These are phyloP conservation scores for Verbascum thapsus DNA, from an alignment of 257 asterid species.

Conservation along the genomic window DNA sequence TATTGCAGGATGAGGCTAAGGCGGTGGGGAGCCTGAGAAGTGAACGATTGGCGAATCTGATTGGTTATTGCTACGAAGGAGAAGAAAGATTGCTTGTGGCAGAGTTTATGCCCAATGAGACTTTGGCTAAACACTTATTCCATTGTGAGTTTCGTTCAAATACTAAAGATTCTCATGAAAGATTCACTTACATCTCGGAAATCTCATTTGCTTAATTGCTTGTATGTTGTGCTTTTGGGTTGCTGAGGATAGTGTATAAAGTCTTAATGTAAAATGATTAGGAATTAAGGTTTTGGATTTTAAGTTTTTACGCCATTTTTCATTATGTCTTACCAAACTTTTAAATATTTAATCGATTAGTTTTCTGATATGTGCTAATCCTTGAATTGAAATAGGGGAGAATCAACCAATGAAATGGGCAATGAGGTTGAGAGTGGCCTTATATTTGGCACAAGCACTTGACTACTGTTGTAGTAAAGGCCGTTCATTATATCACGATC, in stretches of 20 bases:
- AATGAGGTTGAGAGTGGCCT: conserved; percentile 61
- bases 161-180: neutral
- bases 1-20: conserved; percentile 57
- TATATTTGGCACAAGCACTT: conserved; percentile 62
- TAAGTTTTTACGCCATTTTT: no score
- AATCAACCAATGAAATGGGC: conserved; percentile 71
- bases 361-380: conserved; percentile 15
- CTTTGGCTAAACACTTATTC: conserved; percentile 62
- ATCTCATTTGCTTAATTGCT: conserved; percentile 22
- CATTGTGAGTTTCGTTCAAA: conserved; percentile 46
- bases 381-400: conserved; percentile 49
- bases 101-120: conserved; percentile 66
- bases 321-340: no score
- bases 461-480: conserved; percentile 59
- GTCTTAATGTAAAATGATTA: neutral
- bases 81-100: conserved; percentile 69
- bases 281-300: neutral
- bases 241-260: neutral
- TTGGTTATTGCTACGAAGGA: conserved; percentile 57
- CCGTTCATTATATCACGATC: conserved; percentile 62
- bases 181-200: neutral
- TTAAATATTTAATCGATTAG: conserved; percentile 5
- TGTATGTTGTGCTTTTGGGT: neutral
- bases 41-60: conserved; percentile 53
- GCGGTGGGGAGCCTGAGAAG: conserved; percentile 60